phyloP scores from a whole-genome alignment of 306 rosid genomes.

The Rubus parviflorus region DNA sequence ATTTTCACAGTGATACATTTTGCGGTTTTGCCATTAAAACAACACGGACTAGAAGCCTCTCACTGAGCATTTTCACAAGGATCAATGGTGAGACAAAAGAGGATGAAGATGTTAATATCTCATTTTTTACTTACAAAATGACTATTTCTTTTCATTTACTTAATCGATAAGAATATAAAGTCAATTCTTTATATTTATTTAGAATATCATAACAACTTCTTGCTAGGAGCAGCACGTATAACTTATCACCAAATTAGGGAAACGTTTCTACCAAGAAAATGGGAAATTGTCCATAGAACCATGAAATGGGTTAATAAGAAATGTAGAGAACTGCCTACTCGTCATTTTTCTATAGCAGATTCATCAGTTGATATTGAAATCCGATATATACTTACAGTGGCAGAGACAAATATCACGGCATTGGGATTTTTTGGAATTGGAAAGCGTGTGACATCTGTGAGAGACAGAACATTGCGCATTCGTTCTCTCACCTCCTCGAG shows the following conservation, averaged over 20 bases:
- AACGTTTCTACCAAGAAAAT: neutral
- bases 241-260: neutral
- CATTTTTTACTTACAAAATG: neutral
- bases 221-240: neutral
- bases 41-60: neutral
- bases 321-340: neutral
- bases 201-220: neutral
- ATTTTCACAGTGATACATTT: neutral
- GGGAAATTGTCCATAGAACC: neutral
- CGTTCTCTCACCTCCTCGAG: slow-evolving; percentile 94
- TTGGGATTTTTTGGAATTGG: slow-evolving; percentile 80
- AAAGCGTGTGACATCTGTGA: slow-evolving; percentile 98
- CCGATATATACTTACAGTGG: slow-evolving; percentile 73
- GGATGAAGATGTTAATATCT: neutral
- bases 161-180: neutral
- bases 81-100: neutral
- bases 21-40: neutral
- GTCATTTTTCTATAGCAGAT: neutral
- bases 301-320: neutral
- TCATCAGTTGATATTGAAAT: slow-evolving; percentile 25
- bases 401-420: slow-evolving; percentile 89
- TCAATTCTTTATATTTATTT: neutral
- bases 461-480: slow-evolving; percentile 84
- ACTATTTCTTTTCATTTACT: neutral
- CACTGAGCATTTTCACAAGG: neutral